A percentile compares a stretch with the other conserved stretches of the same genome.
Conservation (phyloP, 129 eudicot genomes). For the Apium graveolens region DNA sequence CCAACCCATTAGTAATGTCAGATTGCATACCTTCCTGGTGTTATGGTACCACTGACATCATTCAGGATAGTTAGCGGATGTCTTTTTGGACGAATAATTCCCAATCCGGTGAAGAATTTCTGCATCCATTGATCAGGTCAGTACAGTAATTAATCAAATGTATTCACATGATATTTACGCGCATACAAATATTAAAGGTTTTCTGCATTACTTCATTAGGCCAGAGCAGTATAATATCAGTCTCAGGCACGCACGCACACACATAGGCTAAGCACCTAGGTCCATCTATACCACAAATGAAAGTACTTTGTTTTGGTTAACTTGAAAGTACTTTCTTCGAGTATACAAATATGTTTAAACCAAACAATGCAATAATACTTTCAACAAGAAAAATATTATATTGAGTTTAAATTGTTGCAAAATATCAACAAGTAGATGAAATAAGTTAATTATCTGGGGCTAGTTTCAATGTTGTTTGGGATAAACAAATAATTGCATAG, state of each 20-base stretch:
- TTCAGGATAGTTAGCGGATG: slow-evolving; percentile 56
- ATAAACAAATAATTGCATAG: neutral
- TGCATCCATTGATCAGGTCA: slow-evolving; percentile 18
- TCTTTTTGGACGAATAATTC: slow-evolving; percentile 55
- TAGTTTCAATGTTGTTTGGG: neutral
- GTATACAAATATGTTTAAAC: too few relatives aligned
- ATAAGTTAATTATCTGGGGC: too few relatives aligned
- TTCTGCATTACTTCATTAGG: neutral
- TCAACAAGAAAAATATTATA: neutral
- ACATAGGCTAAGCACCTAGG: too few relatives aligned
- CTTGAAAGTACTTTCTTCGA: too few relatives aligned
- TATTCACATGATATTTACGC: neutral
- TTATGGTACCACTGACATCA: slow-evolving; percentile 55
- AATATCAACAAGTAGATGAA: too few relatives aligned
- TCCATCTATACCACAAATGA: too few relatives aligned
- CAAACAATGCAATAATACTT: neutral
- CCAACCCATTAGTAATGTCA: neutral
- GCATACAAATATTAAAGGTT: neutral
- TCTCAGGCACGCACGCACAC: too few relatives aligned
- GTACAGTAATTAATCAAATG: neutral
- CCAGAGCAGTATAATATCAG: neutral
- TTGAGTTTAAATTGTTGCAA: neutral
- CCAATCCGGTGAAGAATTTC: slow-evolving; percentile 40
- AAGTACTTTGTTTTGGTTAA: too few relatives aligned
- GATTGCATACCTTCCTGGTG: slow-evolving; percentile 45